Percentiles rank a stretch among this genome's conserved stretches.
These are phyloP conservation scores for Alternaria longipes DNA, from an alignment of 2,329 filamentous ascomycete species.

Conservation along the genomic window DNA sequence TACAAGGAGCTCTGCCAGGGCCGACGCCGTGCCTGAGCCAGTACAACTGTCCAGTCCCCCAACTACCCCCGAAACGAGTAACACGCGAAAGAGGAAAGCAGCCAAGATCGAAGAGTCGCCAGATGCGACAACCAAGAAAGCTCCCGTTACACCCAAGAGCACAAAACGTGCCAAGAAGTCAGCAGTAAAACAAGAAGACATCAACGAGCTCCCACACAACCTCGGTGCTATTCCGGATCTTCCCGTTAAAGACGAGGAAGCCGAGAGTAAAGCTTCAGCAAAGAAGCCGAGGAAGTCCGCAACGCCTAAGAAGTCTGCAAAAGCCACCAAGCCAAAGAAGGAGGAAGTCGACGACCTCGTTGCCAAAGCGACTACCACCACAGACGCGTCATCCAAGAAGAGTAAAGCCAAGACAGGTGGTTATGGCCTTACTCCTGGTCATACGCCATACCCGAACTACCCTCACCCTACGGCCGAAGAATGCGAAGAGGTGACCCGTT, in stretches of 20 bases:
- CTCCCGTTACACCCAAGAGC: slow-evolving; percentile 29
- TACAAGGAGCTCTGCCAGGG: slow-evolving; percentile 41
- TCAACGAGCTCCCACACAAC: slow-evolving; percentile 65
- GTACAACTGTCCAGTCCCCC: slow-evolving; percentile 57
- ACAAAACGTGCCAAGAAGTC: slow-evolving; percentile 51
- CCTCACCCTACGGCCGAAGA: slow-evolving; percentile 71
- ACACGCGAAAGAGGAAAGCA: slow-evolving; percentile 39
- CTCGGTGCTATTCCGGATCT: slow-evolving; percentile 53
- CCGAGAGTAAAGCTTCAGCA: slow-evolving; percentile 13
- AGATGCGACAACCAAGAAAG: slow-evolving; percentile 10
- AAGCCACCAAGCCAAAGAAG: slow-evolving; percentile 27
- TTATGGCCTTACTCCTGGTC: slow-evolving; percentile 58
- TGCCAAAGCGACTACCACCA: slow-evolving; percentile 35
- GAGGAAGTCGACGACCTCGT: slow-evolving; percentile 36
- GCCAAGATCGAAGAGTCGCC: slow-evolving; percentile 31
- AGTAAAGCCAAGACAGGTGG: slow-evolving; percentile 51
- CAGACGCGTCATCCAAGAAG: slow-evolving; percentile 47
- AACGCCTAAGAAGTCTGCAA: slow-evolving; percentile 31
- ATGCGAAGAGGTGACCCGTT: slow-evolving; percentile 72
- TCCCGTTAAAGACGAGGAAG: slow-evolving; percentile 16
- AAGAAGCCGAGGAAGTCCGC: slow-evolving; percentile 25
- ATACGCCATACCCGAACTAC: slow-evolving; percentile 74
- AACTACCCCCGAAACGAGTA: slow-evolving; percentile 48
- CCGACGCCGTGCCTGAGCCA: slow-evolving; percentile 32
- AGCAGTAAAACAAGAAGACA: slow-evolving; percentile 51